Evolutionary conservation across 1,284 basidiomycete species (phyloP).

Genomic region (Microbotryum silenes-acaulis): DNA sequence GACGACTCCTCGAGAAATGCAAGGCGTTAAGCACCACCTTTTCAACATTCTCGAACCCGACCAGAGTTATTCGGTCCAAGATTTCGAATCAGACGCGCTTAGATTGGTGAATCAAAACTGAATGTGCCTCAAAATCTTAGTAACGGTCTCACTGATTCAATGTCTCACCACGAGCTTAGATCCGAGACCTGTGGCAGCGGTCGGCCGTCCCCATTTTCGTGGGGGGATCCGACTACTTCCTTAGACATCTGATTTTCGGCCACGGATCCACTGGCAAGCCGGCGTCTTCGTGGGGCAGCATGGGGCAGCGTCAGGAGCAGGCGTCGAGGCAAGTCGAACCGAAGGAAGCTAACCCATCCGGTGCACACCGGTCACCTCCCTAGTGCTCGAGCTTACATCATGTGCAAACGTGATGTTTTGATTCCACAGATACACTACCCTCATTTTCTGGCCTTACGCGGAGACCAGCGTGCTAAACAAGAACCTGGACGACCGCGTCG

Average conservation of each 20-base stretch:
- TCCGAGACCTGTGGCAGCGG: slow-evolving; percentile 56
- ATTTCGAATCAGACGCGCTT: slow-evolving; percentile 38
- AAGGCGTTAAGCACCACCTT: slow-evolving; percentile 75
- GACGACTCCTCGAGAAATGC: slow-evolving; percentile 63
- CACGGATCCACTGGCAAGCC: no score
- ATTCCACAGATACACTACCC: slow-evolving; percentile 58
- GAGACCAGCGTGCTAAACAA: slow-evolving; percentile 55
- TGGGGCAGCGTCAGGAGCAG: no score
- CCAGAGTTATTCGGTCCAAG: slow-evolving; percentile 60
- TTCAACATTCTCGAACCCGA: slow-evolving; percentile 78
- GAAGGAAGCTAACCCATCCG: no score
- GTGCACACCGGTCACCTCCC: no score
- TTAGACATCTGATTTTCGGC: slow-evolving; percentile 64
- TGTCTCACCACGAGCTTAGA: slow-evolving; percentile 55
- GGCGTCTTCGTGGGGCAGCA: no score
- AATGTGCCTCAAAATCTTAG: neutral
- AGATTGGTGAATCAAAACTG: slow-evolving; percentile 13
- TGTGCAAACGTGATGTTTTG: no score
- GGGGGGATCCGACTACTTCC: slow-evolving; percentile 93
- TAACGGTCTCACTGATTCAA: neutral
- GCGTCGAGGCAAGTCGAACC: no score
- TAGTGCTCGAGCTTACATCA: no score
- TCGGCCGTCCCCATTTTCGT: slow-evolving; percentile 74
- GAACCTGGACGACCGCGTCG: slow-evolving; percentile 69
- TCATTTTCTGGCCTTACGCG: slow-evolving; percentile 87